A percentile compares a stretch with the other conserved stretches of the same genome.
Conservation (phyloP, 75 land plant genomes). For the Picea glauca region DNA sequence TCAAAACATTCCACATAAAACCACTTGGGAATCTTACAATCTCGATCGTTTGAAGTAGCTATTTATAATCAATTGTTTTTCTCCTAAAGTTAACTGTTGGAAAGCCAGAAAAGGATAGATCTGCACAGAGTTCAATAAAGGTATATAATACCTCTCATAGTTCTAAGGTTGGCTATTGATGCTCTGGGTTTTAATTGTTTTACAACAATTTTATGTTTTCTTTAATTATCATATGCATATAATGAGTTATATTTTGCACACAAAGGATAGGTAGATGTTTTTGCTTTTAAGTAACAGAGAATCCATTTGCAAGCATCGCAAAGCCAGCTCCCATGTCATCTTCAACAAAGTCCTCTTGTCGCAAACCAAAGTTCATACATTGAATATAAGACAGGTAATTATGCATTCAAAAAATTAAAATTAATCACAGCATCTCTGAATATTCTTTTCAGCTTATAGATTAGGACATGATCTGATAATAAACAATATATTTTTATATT, state of each 20-base stretch:
- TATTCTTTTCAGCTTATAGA: neutral
- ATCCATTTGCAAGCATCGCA: neutral
- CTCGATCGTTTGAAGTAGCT: neutral
- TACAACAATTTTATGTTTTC: no score
- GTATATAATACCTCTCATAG: no score
- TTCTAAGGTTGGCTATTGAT: no score
- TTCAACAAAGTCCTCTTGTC: neutral
- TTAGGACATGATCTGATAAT: neutral
- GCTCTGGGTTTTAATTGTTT: no score
- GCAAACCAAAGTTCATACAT: no score
- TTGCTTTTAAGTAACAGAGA: neutral
- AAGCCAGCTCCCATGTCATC: neutral
- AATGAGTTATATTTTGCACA: neutral
- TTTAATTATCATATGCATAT: no score
- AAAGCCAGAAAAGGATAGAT: neutral
- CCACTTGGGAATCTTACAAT: no score
- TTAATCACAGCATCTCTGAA: neutral
- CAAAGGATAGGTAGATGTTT: neutral
- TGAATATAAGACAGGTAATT: neutral
- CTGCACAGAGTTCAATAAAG: neutral
- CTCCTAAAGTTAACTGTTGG: neutral
- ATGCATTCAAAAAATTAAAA: neutral
- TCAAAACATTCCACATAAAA: no score
- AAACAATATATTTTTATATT: neutral
- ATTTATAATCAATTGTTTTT: neutral